These are phyloP conservation scores for Fusarium oligoseptatum DNA, from an alignment of 2,329 filamentous ascomycete species.

Conservation along the genomic window DNA sequence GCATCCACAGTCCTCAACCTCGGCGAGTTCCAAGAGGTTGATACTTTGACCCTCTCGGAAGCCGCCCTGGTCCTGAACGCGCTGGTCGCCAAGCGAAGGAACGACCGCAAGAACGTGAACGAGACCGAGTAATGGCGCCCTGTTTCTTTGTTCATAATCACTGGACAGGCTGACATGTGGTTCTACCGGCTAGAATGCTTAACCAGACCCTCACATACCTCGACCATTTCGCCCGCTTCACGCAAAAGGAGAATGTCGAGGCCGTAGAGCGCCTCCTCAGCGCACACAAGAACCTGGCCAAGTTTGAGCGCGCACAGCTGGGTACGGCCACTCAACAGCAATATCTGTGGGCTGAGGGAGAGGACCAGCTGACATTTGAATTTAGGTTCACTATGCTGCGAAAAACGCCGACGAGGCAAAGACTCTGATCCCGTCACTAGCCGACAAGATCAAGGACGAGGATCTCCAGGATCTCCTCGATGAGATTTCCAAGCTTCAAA, in stretches of 20 bases:
- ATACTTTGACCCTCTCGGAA: slow-evolving; percentile 92
- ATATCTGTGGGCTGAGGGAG: background rate
- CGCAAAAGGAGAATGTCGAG: slow-evolving; percentile 93
- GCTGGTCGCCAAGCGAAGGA: slow-evolving; percentile 83
- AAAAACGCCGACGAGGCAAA: slow-evolving; percentile 94
- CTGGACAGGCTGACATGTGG: background rate
- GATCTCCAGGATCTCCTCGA: slow-evolving; percentile 90
- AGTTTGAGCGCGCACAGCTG: slow-evolving; percentile 93
- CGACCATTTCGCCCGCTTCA: slow-evolving; percentile 95
- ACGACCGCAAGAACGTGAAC: slow-evolving; percentile 84
- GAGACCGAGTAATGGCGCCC: slow-evolving; percentile 77
- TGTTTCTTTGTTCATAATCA: background rate
- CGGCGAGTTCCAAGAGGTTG: slow-evolving; percentile 93
- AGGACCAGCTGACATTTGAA: slow-evolving; percentile 9
- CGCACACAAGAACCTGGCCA: slow-evolving; percentile 82
- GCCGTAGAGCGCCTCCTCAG: slow-evolving; percentile 91
- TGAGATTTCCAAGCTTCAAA: slow-evolving; percentile 86
- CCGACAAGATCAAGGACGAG: slow-evolving; percentile 90
- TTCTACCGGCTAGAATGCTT: slow-evolving; percentile 70
- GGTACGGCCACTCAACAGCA: slow-evolving; percentile 65
- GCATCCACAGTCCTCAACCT: slow-evolving; percentile 84
- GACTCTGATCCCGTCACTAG: slow-evolving; percentile 89
- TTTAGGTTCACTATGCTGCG: slow-evolving; percentile 89
- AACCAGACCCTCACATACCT: slow-evolving; percentile 93
- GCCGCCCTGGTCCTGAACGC: slow-evolving; percentile 93